Base-by-base conservation (phyloP, 148 eudicot species). In the Heliamphora exappendiculata region DNA sequence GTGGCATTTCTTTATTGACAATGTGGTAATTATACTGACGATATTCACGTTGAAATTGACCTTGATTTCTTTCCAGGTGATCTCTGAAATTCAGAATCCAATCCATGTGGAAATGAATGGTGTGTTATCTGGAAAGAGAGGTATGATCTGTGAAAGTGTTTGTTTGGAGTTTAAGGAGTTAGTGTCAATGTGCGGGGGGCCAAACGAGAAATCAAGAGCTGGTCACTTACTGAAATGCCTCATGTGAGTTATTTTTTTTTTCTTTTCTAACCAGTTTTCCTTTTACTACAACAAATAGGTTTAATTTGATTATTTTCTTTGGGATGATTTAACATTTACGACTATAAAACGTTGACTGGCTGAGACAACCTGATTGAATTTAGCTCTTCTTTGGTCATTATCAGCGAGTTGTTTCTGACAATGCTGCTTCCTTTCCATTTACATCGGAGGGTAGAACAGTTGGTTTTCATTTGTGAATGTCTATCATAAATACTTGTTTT, bases 161-260 rank as follows among this genome's bases (percentile, higher is more conserved):
- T 74, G 76, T 77, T 85, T 78, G 7, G 99, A 95, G 84, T 95
- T 95, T 82, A 83, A 81, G 86, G 93, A 91, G 79, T 78, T 95
- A 72, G 84, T 95, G 63, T 82, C 88, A 57, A 95, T 89, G 98
- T 93, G 89, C 76, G 98, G 96, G 37, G 99, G 97, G 58, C 83
- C 85, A 44, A 88, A 85, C 70, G 99, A 95, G 86, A 87, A 85
- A 75, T 79, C 74, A 62, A 88, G 99, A 81, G 93, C 96, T 9
- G 76, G 80, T 54, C 75, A 81, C 75, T 75, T 93, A 73, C 82
- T 89, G 69, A 81, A 87, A 53, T 80, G 68, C 75, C 84, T 95
- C 72, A 87, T 75, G 98, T 94, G 84, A 84, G 91, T 84, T 62
- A 29, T 62, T 62, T 16, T 2, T 14, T 17, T 59, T 10, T 59